phyloP scores from a whole-genome alignment of 1,284 basidiomycete species.

The Apiotrichum sp. region DNA sequence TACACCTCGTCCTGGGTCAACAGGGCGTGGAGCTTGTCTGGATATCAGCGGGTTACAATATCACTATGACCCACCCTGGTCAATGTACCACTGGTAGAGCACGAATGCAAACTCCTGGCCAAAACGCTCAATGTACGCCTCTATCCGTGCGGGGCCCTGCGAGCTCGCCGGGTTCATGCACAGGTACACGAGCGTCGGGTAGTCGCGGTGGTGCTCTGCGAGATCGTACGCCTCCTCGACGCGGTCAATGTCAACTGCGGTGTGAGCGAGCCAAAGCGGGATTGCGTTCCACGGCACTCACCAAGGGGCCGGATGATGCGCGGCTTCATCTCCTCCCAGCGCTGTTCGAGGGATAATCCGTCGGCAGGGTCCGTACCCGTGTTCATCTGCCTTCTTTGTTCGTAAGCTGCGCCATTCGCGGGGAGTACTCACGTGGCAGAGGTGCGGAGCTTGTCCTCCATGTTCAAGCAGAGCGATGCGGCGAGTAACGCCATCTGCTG shows the following conservation, averaged over 20 bases:
- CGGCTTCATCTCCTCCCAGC: constrained; percentile 38
- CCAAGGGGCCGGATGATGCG: constrained; percentile 42
- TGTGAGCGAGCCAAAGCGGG: no score
- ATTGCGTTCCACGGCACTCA: constrained; percentile 7
- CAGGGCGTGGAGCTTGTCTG: constrained; percentile 67
- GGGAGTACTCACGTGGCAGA: constrained; percentile 54
- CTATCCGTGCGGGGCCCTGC: constrained; percentile 36
- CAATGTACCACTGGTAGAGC: constrained; percentile 66
- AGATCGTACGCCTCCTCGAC: constrained; percentile 66
- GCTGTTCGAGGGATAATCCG: constrained; percentile 27
- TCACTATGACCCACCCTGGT: constrained; percentile 42
- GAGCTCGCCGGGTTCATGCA: constrained; percentile 54
- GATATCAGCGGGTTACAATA: constrained; percentile 5
- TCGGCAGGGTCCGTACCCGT: constrained; percentile 35
- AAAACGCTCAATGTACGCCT: constrained; percentile 72
- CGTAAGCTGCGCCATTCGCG: not conserved
- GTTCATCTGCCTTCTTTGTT: constrained; percentile 29
- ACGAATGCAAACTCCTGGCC: constrained; percentile 78
- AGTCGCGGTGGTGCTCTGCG: constrained; percentile 80
- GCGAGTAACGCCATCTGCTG: constrained; percentile 68
- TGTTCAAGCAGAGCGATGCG: constrained; percentile 60
- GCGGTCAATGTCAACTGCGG: constrained; percentile 60
- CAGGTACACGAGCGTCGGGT: constrained; percentile 69
- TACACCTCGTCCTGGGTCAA: constrained; percentile 65
- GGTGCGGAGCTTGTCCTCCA: constrained; percentile 67